A percentile compares a stretch with the other conserved stretches of the same genome.
Evolutionary conservation across 345 rosid genomes (phyloP).

Genomic region (Eucalyptus paniculata): DNA sequence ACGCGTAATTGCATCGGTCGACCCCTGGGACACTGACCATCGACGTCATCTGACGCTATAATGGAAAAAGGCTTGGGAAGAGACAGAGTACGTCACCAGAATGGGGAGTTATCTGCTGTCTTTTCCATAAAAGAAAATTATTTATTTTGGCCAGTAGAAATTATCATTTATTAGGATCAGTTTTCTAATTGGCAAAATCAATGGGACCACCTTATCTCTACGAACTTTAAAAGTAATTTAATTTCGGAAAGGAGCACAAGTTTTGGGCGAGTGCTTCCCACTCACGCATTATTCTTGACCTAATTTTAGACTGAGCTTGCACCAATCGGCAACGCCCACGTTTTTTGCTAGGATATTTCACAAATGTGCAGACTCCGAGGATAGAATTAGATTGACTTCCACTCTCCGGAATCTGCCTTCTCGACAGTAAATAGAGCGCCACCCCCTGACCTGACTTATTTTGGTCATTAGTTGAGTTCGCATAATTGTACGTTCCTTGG

Average conservation of each 20-base stretch:
- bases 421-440: not conserved
- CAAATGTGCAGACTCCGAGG: not conserved
- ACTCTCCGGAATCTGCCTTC: not conserved
- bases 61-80: not conserved
- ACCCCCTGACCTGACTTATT: not conserved
- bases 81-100: not conserved
- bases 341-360: not conserved
- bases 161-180: not conserved
- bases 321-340: not conserved
- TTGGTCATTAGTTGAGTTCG: not conserved
- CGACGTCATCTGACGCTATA: not conserved
- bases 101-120: not conserved
- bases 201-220: not conserved
- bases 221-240: not conserved
- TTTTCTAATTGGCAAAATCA: not conserved
- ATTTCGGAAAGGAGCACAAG: not conserved
- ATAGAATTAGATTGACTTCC: not conserved
- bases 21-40: not conserved
- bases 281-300: not conserved
- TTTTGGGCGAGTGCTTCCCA: not conserved
- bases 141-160: not conserved
- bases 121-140: not conserved
- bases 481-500: not conserved
- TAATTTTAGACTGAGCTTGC: not conserved
- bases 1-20: not conserved